Conservation (phyloP, 306 rosid genomes). For the Carpinus fangiana region DNA sequence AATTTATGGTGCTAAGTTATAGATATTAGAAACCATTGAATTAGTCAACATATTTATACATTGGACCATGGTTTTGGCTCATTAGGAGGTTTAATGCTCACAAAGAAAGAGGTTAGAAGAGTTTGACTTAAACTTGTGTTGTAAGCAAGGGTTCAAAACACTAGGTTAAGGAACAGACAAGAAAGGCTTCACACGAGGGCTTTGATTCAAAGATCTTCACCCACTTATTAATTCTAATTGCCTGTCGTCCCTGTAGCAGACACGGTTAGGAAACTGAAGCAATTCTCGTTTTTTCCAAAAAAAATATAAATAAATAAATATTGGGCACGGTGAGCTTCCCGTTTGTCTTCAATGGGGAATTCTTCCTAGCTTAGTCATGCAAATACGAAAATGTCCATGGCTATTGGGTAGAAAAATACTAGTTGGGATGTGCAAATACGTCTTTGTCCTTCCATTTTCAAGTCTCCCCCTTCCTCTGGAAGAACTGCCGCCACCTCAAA, state of each 20-base stretch:
- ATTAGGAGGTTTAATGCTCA: conserved; percentile 15
- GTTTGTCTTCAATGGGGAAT: not conserved
- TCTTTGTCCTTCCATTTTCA: too few species aligned
- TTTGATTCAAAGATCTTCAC: conserved; percentile 24
- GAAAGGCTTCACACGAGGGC: conserved; percentile 37
- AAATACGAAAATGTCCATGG: not conserved
- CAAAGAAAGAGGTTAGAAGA: conserved; percentile 25
- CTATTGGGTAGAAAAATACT: too few species aligned
- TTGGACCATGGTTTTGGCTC: conserved; percentile 15
- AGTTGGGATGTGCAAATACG: too few species aligned
- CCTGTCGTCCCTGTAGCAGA: conserved; percentile 11
- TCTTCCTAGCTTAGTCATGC: not conserved
- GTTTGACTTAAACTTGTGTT: conserved; percentile 42
- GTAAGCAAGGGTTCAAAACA: conserved; percentile 33
- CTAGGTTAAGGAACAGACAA: conserved; percentile 36
- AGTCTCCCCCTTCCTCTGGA: not conserved
- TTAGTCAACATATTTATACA: conserved; percentile 16
- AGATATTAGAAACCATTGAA: not conserved
- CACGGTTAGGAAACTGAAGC: conserved; percentile 26
- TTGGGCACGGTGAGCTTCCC: not conserved
- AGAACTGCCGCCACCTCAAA: conserved; percentile 24
- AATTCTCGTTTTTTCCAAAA: not conserved
- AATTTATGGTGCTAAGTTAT: not conserved
- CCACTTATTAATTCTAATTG: conserved; percentile 14
- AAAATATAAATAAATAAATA: too few species aligned